Evolutionary conservation across 2,329 filamentous ascomycete species (phyloP).

Genomic region (Penicillium oxalicum): DNA sequence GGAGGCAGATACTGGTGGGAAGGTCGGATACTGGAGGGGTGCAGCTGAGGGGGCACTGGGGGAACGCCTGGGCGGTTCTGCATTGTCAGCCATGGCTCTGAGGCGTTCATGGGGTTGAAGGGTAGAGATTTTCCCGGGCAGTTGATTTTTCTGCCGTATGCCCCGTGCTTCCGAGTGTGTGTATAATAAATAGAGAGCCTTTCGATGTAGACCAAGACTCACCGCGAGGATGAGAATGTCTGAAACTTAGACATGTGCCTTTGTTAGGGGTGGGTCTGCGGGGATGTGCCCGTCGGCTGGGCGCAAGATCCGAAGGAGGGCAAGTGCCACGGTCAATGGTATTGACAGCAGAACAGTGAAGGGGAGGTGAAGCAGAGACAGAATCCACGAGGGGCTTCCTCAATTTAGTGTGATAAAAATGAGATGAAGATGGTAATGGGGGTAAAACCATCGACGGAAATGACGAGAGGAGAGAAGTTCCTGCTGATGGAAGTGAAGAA

Average conservation of each 20-base stretch:
- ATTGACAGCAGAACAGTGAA: not conserved
- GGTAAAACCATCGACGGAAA: not conserved
- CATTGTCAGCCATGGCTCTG: slow-evolving; percentile 33
- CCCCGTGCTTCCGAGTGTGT: not conserved
- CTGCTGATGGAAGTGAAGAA: not conserved
- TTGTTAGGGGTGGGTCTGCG: slow-evolving; percentile 13
- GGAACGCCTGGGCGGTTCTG: slow-evolving; percentile 28
- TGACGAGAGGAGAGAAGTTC: not conserved
- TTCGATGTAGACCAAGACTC: slow-evolving; percentile 9
- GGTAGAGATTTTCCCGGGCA: too few relatives aligned
- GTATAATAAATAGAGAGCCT: slow-evolving; percentile 2
- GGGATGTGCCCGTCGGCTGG: slow-evolving; percentile 14
- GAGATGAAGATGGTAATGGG: not conserved
- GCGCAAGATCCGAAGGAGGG: slow-evolving; percentile 2
- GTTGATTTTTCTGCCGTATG: not conserved
- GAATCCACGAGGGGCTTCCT: not conserved
- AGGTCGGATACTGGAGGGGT: slow-evolving; percentile 38
- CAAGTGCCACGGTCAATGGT: not conserved
- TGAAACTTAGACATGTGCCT: slow-evolving; percentile 14
- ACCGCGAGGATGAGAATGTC: slow-evolving; percentile 11
- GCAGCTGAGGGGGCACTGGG: slow-evolving; percentile 24
- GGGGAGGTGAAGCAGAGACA: not conserved
- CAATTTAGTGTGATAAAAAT: not conserved
- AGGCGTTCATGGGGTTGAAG: slow-evolving; percentile 4
- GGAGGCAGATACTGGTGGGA: slow-evolving; percentile 34